Conservation (phyloP, 106 monocot genomes). For the Allium fistulosum region DNA sequence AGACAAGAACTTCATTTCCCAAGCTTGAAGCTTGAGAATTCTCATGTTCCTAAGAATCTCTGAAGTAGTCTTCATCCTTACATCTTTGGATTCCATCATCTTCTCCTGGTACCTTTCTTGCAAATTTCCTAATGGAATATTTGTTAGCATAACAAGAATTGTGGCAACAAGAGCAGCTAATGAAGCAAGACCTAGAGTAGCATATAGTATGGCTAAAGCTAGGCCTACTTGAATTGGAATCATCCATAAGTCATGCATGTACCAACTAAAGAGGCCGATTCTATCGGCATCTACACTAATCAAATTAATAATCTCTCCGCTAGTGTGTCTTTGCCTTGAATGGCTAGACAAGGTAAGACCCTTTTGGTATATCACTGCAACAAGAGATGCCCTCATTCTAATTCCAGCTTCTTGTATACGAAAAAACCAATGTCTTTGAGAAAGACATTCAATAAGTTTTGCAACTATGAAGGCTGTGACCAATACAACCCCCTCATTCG, state of each 20-base stretch:
- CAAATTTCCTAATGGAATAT: conserved; percentile 59
- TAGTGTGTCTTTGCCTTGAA: conserved; percentile 58
- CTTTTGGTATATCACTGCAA: conserved; percentile 71
- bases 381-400: conserved; percentile 46
- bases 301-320: conserved; percentile 84
- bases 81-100: conserved; percentile 83
- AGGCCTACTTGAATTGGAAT: conserved; percentile 67
- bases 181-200: conserved; percentile 64
- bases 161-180: conserved; percentile 69
- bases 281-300: conserved; percentile 81
- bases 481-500: conserved; percentile 53
- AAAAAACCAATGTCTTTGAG: conserved; percentile 75
- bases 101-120: conserved; percentile 67
- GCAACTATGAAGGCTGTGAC: conserved; percentile 54
- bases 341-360: conserved; percentile 54
- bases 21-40: conserved; percentile 91
- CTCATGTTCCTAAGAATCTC: conserved; percentile 89
- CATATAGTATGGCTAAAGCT: conserved; percentile 59
- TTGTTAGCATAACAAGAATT: conserved; percentile 50
- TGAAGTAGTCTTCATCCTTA: conserved; percentile 80
- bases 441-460: conserved; percentile 72
- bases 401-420: conserved; percentile 55
- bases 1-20: conserved; percentile 95
- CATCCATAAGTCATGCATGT: conserved; percentile 82
- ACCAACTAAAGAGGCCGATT: conserved; percentile 65